Base-by-base conservation (phyloP, 2,329 filamentous ascomycete genomes). In the Whalleya microplaca region DNA sequence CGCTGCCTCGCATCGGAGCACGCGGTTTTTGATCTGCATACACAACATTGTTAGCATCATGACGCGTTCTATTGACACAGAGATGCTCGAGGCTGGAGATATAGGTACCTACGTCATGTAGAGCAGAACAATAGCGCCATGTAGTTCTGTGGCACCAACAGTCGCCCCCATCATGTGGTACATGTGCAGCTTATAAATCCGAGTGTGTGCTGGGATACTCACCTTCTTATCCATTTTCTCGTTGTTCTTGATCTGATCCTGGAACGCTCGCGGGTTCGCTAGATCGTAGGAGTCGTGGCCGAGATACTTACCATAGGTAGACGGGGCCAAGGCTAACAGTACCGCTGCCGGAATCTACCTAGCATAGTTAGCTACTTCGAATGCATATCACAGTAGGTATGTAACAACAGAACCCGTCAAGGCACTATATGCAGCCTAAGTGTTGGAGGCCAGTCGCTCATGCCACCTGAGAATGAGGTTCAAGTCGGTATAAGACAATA, bases 1-100 rank as follows among this genome's bases (percentile, higher is more conserved):
- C 5, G 64, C 64, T 1, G 59, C 60, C 21, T 66, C 56, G 41
- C 49, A 53, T 41, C 65, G 64, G 19, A 61, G 7, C 37, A 68
- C 64, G 47, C 58, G 64, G 48, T 45, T 45, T 47, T 66, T 68
- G 41, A 53, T 61, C 66, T 68, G 43, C 45, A 10, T 46, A 12
- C 32, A 16, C 9, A 16, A 37, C 9, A 37, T 37, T 51, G 21
- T 37, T 16, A 37, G 32, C 32, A 37, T 37, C 32, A 16, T 37
- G 32, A 37, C 14, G 14, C 14, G n/a, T 21, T n/a, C 29, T 23
- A 14, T 32, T 41, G 16, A n/a, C 21, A 41, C 9, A 42, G 8
- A 6, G 37, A 41, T 4, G 19, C 2, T 27, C n/a, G 18, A 19
- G 8, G 21, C n/a, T n/a, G 46, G n/a, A 21, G 16, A 42, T 42